Conservation (phyloP, 2,329 filamentous ascomycete species). For the Pyricularia grisea region DNA sequence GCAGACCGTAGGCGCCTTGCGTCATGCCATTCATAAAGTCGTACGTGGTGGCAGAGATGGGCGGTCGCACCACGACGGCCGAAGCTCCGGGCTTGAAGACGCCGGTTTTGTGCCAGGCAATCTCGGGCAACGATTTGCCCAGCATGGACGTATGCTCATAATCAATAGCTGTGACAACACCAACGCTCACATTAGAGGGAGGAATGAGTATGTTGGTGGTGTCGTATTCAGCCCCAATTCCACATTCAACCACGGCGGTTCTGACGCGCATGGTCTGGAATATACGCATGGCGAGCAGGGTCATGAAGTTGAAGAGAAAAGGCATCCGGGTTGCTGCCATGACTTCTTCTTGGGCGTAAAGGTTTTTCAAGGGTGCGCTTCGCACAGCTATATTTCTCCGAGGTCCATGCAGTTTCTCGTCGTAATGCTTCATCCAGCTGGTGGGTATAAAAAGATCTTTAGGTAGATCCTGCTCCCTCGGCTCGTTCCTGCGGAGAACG, state of each 20-base stretch:
- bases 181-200: constrained; percentile 9
- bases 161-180: constrained; percentile 42
- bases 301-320: constrained; percentile 87
- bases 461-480: constrained; percentile 15
- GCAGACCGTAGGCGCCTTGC: not conserved
- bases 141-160: constrained; percentile 59
- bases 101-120: constrained; percentile 67
- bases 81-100: constrained; percentile 54
- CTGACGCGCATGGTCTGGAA: constrained; percentile 70
- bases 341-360: not conserved
- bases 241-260: constrained; percentile 80
- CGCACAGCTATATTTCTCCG: not conserved
- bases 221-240: constrained; percentile 90
- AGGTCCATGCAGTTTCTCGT: constrained; percentile 24
- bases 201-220: constrained; percentile 63
- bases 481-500: constrained; percentile 31
- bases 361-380: not conserved
- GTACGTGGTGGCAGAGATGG: not conserved
- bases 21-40: not conserved
- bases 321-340: constrained; percentile 48
- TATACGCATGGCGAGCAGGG: constrained; percentile 76
- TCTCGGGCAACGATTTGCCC: constrained; percentile 54
- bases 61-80: constrained; percentile 36
- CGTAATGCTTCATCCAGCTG: not conserved
- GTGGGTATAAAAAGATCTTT: not conserved